Evolutionary conservation across 78 protist genomes (phyloP), one percentile per base, ranked within the genome.

Genomic region (Tieghemostelium lacteum): DNA sequence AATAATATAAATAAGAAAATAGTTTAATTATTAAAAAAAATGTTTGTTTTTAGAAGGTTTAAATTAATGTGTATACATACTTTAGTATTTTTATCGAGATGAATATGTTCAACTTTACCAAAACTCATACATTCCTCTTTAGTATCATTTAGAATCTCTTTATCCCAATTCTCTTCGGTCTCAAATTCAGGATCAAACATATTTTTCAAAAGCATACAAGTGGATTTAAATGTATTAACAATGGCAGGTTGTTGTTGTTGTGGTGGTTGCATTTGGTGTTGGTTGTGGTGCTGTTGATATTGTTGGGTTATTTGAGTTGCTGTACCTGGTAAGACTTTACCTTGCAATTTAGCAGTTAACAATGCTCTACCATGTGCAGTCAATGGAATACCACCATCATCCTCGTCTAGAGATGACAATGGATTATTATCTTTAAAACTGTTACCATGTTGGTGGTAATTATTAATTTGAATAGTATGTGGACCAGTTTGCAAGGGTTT

Each of bases 111-210:
- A 60, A 83, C 36, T 40, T 83, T 83, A 83, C 88, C 91, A 49
- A 64, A 83, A 33, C 10, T 52, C 10, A 78, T 58, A 34, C 91
- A 34, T 71, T 71, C 77, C 16, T 71, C 33, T 31, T 33, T 50
- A 50, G 52, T 19, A 50, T 34, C 39, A 0, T 50, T 36, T 71
- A 50, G 77, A 71, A 40, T 40, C 29, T 71, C 63, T 33, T 52
- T 60, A 52, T 71, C 80, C 91, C 91, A 83, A 42, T 69, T 55
- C 1, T 66, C 78, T 19, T 61, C 91, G 5, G 91, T 83, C 42
- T 83, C 91, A 22, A 14, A 1, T 22, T 66, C 91, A 1, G 91
- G 91, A 71, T 83, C 78, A 31, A 83, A 83, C 91, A 83, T 83
- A 45, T 83, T 83, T 70, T 62, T 83, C 34, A 83, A 45, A 14